Conservation (phyloP, 129 eudicot species). For the Tagetes erecta region DNA sequence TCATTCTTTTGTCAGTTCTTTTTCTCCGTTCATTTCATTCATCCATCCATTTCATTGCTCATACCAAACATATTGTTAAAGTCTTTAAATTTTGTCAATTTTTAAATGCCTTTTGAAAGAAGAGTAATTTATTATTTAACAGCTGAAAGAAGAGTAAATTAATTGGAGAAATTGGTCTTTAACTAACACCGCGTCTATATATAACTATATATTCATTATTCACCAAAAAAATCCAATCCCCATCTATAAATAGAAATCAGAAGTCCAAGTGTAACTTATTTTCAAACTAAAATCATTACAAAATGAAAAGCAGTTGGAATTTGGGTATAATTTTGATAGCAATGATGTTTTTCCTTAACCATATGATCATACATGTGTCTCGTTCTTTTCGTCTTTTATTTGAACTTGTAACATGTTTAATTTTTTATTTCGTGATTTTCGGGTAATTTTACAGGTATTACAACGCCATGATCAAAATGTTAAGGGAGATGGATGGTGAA, state of each 20-base stretch:
- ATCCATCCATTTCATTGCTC: too few relatives aligned
- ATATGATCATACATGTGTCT: neutral
- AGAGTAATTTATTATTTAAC: too few relatives aligned
- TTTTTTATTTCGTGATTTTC: neutral
- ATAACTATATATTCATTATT: too few relatives aligned
- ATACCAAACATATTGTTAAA: too few relatives aligned
- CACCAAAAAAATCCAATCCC: neutral
- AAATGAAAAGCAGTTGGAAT: slow-evolving; percentile 19
- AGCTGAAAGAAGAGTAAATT: too few relatives aligned
- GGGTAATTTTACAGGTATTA: slow-evolving; percentile 23
- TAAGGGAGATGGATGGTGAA: neutral
- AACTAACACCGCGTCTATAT: too few relatives aligned
- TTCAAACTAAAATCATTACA: neutral
- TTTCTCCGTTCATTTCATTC: too few relatives aligned
- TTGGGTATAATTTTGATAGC: slow-evolving; percentile 14
- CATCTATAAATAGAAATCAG: slow-evolving; percentile 8
- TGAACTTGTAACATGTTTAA: neutral
- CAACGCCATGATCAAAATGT: slow-evolving; percentile 7
- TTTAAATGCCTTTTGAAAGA: too few relatives aligned
- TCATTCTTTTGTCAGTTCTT: too few relatives aligned
- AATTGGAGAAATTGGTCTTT: too few relatives aligned
- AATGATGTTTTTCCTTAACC: neutral
- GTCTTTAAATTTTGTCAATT: too few relatives aligned
- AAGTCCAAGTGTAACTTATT: neutral
- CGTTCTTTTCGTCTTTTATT: neutral